A percentile compares a stretch with the other conserved stretches of the same genome.
Evolutionary conservation across 495 filamentous ascomycete species (phyloP).

Genomic region (Physcia stellaris): DNA sequence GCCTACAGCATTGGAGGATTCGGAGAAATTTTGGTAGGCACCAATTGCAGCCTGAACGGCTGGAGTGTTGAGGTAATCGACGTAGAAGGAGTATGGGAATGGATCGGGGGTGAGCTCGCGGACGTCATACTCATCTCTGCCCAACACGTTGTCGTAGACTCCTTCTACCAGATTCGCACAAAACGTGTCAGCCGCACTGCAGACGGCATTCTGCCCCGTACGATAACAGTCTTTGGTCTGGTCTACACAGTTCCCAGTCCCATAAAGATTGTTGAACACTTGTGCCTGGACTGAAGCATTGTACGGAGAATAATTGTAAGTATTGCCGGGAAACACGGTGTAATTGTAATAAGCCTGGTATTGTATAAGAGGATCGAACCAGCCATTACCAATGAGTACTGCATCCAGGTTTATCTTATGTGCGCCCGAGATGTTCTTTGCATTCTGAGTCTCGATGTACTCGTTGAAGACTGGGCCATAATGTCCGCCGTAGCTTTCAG

Average conservation of each 20-base stretch:
- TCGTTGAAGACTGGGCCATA: slow-evolving; percentile 52
- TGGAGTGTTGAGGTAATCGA: slow-evolving; percentile 50
- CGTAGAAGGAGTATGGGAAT: slow-evolving; percentile 47
- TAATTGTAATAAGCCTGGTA: slow-evolving; percentile 48
- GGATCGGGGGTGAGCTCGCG: slow-evolving; percentile 35
- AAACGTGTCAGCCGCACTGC: slow-evolving; percentile 22
- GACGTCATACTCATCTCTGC: slow-evolving; percentile 53
- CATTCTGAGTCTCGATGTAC: slow-evolving; percentile 55
- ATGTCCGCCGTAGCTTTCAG: slow-evolving; percentile 51
- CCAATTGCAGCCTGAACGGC: slow-evolving; percentile 52
- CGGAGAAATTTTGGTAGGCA: slow-evolving; percentile 52
- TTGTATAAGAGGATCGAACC: slow-evolving; percentile 61
- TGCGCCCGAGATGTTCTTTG: slow-evolving; percentile 26
- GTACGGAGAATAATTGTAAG: slow-evolving; percentile 43
- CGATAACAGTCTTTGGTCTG: slow-evolving; percentile 34
- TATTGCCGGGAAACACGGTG: slow-evolving; percentile 55
- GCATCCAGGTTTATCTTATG: slow-evolving; percentile 36
- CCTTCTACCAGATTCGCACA: slow-evolving; percentile 29
- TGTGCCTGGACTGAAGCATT: slow-evolving; percentile 28
- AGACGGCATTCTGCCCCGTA: slow-evolving; percentile 29
- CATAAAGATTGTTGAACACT: slow-evolving; percentile 49
- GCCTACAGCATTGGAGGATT: slow-evolving; percentile 32
- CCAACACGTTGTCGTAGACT: slow-evolving; percentile 19
- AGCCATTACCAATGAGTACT: slow-evolving; percentile 52
- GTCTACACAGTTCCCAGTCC: slow-evolving; percentile 48